Base-by-base conservation (phyloP, 2,329 filamentous ascomycete genomes). In the Aspergillus sp. region DNA sequence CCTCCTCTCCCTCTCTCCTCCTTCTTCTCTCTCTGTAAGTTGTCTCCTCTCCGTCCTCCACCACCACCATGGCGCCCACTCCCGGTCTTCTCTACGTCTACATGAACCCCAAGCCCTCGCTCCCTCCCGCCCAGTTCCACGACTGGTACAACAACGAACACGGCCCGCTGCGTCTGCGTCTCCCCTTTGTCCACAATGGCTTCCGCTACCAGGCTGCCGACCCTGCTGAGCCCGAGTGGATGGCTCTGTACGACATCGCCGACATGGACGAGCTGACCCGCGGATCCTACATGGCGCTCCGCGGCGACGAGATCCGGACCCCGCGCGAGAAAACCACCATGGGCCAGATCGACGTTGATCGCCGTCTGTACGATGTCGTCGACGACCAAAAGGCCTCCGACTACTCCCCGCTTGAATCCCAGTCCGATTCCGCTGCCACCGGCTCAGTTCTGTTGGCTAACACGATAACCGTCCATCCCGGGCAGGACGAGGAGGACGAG, bases 101-200 rank as follows among this genome's bases (percentile, higher is more conserved):
- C 11, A 93, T 93, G 80, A 78, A 88, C 61, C 84, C 85, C 48
- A 71, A 74, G 56, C 67, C 74, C 36, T 71, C 71, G 44, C 69
- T 86, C 47, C 67, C 78, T 34, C 60, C 71, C 29, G 68, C 74
- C 41, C 76, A 83, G 50, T 93, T 93, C 62, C 82, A 93, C 60
- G 84, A 93, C 56, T 89, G 84, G 83, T 93, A 93, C 67, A 88
- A 93, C 66, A 91, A 86, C 59, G 86, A 93, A 64, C 86, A 93
- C 63, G 86, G 86, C 33, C 86, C 86, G 12, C 75, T 78, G 11
- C 80, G 86, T 29, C 72, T 93, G 5, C 80, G 84, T 30, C 64
- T 93, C 10, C 75, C 82, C 3, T 78, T 81, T 48, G 78, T 88
- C 53, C 55, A 64, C 45, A 91, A 85, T 56, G 86, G 86, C 37